Evolutionary conservation across 371 early-diverging fungal species (phyloP).

Genomic region (Mortierella polycephala): DNA sequence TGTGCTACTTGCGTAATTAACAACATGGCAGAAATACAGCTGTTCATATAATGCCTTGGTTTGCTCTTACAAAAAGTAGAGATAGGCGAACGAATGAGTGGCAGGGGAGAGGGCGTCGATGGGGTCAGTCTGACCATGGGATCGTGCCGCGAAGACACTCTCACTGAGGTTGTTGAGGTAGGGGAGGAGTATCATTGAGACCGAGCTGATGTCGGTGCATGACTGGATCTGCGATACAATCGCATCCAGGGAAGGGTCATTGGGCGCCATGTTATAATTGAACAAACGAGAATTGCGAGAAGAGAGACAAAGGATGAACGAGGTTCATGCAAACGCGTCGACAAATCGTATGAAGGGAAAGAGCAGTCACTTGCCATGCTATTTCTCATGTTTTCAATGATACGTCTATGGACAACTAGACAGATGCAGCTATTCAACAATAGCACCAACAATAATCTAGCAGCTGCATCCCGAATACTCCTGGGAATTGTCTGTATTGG

Average conservation of each 20-base stretch:
- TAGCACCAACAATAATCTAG: constrained; percentile 2
- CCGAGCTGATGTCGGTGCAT: constrained; percentile 13
- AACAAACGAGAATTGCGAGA: not conserved
- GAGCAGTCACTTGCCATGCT: not conserved
- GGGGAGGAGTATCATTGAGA: constrained; percentile 33
- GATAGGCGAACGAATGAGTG: constrained; percentile 64
- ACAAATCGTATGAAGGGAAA: too few species aligned
- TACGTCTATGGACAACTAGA: too few species aligned
- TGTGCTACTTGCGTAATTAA: not conserved
- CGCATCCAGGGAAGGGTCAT: constrained; percentile 56
- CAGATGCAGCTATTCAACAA: too few species aligned
- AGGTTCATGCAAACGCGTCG: too few species aligned
- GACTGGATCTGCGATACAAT: constrained; percentile 57
- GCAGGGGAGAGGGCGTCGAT: constrained; percentile 66
- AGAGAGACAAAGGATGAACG: not conserved
- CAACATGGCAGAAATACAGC: not conserved
- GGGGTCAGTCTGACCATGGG: constrained; percentile 64
- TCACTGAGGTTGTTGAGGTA: constrained; percentile 55
- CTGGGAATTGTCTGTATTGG: constrained; percentile 21
- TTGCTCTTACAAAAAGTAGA: constrained; percentile 67
- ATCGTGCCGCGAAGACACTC: constrained; percentile 47
- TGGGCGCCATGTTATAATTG: constrained; percentile 34
- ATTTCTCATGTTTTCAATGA: not conserved
- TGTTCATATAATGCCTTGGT: not conserved
- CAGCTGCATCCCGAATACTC: constrained; percentile 48